Percentiles rank a stretch among this genome's conserved stretches.
phyloP scores from a whole-genome alignment of 768 basidiomycete genomes.

The Lactarius tabidus region DNA sequence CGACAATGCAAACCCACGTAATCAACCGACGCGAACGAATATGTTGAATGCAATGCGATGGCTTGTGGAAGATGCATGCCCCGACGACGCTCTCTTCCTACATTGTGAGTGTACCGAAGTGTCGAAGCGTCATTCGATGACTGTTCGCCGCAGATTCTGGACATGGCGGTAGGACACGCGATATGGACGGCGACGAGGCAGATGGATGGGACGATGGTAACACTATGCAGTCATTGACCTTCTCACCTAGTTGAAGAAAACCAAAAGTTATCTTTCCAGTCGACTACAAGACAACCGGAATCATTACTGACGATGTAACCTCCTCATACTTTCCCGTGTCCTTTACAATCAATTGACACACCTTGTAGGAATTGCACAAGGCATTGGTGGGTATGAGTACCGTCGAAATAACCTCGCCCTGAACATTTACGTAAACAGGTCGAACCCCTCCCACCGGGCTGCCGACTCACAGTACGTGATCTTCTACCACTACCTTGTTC shows the following conservation, averaged over 20 bases:
- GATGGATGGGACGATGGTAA: constrained; percentile 82
- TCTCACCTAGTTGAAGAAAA: neutral
- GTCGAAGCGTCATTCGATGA: neutral
- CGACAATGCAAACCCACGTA: constrained; percentile 55
- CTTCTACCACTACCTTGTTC: neutral
- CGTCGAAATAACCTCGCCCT: neutral
- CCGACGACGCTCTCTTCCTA: constrained; percentile 88
- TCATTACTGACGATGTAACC: constrained; percentile 88
- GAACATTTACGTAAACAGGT: constrained; percentile 27
- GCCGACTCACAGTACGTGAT: constrained; percentile 77
- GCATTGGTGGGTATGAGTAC: constrained; percentile 54
- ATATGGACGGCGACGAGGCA: constrained; percentile 75
- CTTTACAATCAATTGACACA: neutral
- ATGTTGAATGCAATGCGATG: constrained; percentile 87
- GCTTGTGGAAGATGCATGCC: constrained; percentile 77
- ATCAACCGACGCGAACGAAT: constrained; percentile 73
- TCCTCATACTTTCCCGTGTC: neutral
- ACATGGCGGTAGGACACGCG: constrained; percentile 89
- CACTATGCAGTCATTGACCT: neutral
- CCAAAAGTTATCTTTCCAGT: constrained; percentile 82
- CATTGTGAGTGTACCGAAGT: constrained; percentile 53
- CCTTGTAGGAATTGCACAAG: constrained; percentile 58
- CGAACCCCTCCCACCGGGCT: constrained; percentile 73
- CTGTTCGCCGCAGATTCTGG: constrained; percentile 62
- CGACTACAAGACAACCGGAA: constrained; percentile 58